Evolutionary conservation across 1,284 basidiomycete genomes (phyloP), one percentile per base, ranked within the genome.

Genomic region (Ceratobasidium sp.): DNA sequence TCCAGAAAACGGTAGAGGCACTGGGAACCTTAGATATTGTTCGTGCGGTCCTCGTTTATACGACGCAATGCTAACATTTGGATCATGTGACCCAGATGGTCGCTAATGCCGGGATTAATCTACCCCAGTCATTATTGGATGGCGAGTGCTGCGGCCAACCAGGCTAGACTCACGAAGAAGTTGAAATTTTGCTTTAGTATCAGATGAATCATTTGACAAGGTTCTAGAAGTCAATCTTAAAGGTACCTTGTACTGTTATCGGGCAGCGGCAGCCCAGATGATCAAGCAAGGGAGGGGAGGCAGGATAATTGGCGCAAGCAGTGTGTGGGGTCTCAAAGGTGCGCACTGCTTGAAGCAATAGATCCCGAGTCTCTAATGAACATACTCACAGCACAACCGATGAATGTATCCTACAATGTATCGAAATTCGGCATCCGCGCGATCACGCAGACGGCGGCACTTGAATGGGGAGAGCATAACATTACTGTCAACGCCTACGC

Each of bases 211-310:
- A n/a, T 75, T 75, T 51, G 71, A 75, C 28, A 33, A 80, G 39
- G 78, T 84, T 0, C 58, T 85, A 20, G 79, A 81, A 3, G 83
- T 86, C 51, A 87, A 87, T 58, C 82, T 84, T 46, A 82, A 82
- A 51, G 86, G 86, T 40, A 82, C 84, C 0, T 83, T 86, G 69
- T 80, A 86, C 28, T 87, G 85, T 77, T 86, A 87, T 68, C 86
- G 86, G 79, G 83, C 85, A n/a, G 86, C 85, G 3, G 86, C 84
- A 15, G 33, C 33, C 33, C 33, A 33, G 33, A 33, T 33, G 33
- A 33, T 33, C 33, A 33, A 33, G 33, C 33, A 61, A 81, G 86
- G 82, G 15, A 53, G 80, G 2, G 85, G 87, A 10, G 87, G 87
- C 5, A 81, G 86, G 55, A 84, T 88, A 4, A 83, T 88, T 33